phyloP scores from a whole-genome alignment of 352 stramenopile species.

The Pythium plurisporium region DNA sequence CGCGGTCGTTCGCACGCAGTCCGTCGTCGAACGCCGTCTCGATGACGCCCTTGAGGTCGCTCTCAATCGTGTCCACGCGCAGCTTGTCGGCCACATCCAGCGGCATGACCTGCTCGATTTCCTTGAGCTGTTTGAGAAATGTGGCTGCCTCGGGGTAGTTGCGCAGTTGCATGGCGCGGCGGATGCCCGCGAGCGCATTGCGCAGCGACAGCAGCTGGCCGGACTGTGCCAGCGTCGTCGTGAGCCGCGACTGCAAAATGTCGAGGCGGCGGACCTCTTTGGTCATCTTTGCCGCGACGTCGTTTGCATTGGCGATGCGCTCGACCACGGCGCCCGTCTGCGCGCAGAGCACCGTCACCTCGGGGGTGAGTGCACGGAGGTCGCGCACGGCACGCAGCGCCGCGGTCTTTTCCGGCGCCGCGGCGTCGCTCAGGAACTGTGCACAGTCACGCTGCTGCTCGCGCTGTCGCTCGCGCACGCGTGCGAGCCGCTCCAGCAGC shows the following conservation, averaged over 20 bases:
- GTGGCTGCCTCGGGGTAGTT: conserved; percentile 66
- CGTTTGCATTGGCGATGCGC: conserved; percentile 81
- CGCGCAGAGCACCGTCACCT: conserved; percentile 63
- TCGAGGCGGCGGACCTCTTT: conserved; percentile 76
- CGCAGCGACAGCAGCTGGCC: conserved; percentile 71
- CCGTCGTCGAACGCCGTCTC: conserved; percentile 63
- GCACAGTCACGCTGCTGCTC: conserved; percentile 28
- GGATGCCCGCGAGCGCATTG: conserved; percentile 69
- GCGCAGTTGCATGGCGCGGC: conserved; percentile 67
- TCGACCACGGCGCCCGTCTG: conserved; percentile 80
- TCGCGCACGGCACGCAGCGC: conserved; percentile 46
- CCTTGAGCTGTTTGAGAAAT: conserved; percentile 73
- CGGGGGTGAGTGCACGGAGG: conserved; percentile 52
- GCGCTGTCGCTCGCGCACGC: conserved; percentile 43
- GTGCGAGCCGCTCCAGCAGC: conserved; percentile 51
- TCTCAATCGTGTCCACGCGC: conserved; percentile 81
- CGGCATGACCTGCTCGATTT: conserved; percentile 66
- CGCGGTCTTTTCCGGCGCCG: conserved; percentile 47
- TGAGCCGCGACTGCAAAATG: conserved; percentile 75
- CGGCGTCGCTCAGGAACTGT: conserved; percentile 35
- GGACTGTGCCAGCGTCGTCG: conserved; percentile 52
- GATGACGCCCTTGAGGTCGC: conserved; percentile 74
- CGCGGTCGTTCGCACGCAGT: conserved; percentile 35
- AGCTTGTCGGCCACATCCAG: conserved; percentile 81
- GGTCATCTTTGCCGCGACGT: conserved; percentile 89